Evolutionary conservation across 352 stramenopile genomes (phyloP), one percentile per base, ranked within the genome.

Genomic region (Globisporangium lucens): DNA sequence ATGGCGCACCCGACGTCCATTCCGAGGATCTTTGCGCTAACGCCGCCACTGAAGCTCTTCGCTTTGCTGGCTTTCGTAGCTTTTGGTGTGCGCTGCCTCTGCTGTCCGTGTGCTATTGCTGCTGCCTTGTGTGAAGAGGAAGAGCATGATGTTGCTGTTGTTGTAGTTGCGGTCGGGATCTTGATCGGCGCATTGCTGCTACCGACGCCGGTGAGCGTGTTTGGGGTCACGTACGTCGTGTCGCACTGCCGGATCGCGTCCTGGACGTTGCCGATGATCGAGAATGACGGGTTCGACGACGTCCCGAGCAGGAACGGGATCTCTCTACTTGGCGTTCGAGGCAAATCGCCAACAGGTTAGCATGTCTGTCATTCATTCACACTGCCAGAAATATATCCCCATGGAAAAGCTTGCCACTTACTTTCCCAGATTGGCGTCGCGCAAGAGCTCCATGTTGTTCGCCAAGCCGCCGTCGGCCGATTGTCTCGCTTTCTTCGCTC

Each of bases 171-270:
- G 1, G 59, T 53, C 0, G 59, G 59, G 38, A 71, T 67, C 30
- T 33, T 27, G 20, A 71, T 71, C 30, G 66, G 58, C 22, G 43
- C 29, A 1, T 17, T 13, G 38, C n/a, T 52, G 52, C 52, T 43
- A 33, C 69, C 30, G 1, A 35, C 55, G 8, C 35, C 41, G 0
- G 24, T 58, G 36, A 71, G 52, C 47, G 66, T 71, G 41, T 71
- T 63, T 4, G 83, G 83, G 36, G 69, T 73, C 55, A 76, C 62
- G 52, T 80, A 89, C 36, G 78, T 87, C 10, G 77, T 79, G 63
- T 90, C 85, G 61, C 83, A 90, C 63, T 85, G 77, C 22, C 83
- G 82, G 9, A 91, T 72, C n/a, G 83, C 82, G 38, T 91, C 82
- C 59, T 93, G 85, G 27, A 87, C 75, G 63, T 83, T 91, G 30